Base-by-base conservation (phyloP, 2,329 filamentous ascomycete species). In the Trichoderma polysporum region DNA sequence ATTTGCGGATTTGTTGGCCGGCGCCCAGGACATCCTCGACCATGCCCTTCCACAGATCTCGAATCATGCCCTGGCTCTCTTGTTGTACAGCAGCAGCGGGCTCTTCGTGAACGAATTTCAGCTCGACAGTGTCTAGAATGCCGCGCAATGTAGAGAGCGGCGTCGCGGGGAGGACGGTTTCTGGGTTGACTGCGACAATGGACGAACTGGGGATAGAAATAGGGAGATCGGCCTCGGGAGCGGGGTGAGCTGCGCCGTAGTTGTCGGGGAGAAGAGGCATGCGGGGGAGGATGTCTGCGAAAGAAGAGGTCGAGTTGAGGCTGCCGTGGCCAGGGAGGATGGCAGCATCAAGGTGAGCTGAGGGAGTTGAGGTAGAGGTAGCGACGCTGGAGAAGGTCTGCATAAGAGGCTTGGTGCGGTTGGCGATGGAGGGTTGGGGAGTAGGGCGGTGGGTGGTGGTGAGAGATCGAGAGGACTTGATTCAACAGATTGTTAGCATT, bases 221-320 rank as follows among this genome's bases (percentile, higher is more conserved):
- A 10, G 82, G 79, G 4, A 75, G 76, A 66, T 85, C 81, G 13
- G 73, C 62, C 15, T 77, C 74, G 70, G 85, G 82, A 39, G 82
- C 77, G 0, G 73, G 74, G 70, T 83, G 80, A 61, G 82, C 78
- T 10, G 77, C 75, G 54, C 75, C 73, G 76, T 83, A 86, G 79
- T 85, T 87, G 77, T 89, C 87, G 13, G 87, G 86, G 10, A 89
- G 80, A 6, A 89, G 80, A 35, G 87, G 87, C 37, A 89, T 83
- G 70, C 85, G 86, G 58, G 86, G 79, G 68, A 79, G 74, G 19
- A 22, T 35, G 19, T 56, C 50, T 9, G 37, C n/a, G 13, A 35
- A 45, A 47, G 74, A 71, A 72, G 80, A 78, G 15, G 76, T 71
- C 68, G 78, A 74, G 27, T 72, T 59, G 62, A 74, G 62, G 52